These are phyloP conservation scores for Backusella parvicylindrica DNA, from an alignment of 192 early-diverging fungal species.

Conservation along the genomic window DNA sequence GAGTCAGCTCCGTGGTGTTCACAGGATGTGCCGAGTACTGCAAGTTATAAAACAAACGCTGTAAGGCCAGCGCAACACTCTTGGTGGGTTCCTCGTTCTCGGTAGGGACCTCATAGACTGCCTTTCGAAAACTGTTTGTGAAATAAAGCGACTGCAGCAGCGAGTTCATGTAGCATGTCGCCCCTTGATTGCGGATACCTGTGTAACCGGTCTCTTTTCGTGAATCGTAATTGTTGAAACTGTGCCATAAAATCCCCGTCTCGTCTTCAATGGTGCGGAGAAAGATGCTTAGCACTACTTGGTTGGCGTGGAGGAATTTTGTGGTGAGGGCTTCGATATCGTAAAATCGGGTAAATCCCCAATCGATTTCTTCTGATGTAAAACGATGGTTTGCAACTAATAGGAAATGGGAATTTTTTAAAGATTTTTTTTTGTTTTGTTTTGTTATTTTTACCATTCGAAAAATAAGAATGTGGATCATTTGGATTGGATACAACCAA, in stretches of 20 bases:
- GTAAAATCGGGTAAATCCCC: conserved; percentile 92
- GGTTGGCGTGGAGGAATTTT: conserved; percentile 63
- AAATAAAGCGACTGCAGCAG: conserved; percentile 95
- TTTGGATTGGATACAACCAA: conserved; percentile 74
- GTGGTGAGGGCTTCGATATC: conserved; percentile 49
- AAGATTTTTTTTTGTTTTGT: neutral
- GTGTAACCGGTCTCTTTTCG: conserved; percentile 88
- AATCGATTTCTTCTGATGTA: conserved; percentile 78
- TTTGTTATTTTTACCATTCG: conserved; percentile 37
- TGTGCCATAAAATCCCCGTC: conserved; percentile 92
- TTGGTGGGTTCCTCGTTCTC: conserved; percentile 83
- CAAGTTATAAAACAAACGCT: conserved; percentile 92
- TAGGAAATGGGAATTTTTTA: neutral
- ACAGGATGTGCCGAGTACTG: conserved; percentile 73
- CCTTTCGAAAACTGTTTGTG: conserved; percentile 90
- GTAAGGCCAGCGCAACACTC: conserved; percentile 86
- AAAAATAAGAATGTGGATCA: conserved; percentile 55
- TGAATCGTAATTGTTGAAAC: conserved; percentile 77
- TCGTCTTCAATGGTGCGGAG: conserved; percentile 82
- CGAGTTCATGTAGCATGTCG: conserved; percentile 99
- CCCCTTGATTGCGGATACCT: conserved; percentile 95
- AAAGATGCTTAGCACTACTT: conserved; percentile 63
- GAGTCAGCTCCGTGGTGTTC: conserved; percentile 91
- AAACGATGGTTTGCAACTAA: conserved; percentile 79
- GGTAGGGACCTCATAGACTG: conserved; percentile 91